phyloP scores from a whole-genome alignment of 129 eudicot species.

The Dittrichia graveolens region DNA sequence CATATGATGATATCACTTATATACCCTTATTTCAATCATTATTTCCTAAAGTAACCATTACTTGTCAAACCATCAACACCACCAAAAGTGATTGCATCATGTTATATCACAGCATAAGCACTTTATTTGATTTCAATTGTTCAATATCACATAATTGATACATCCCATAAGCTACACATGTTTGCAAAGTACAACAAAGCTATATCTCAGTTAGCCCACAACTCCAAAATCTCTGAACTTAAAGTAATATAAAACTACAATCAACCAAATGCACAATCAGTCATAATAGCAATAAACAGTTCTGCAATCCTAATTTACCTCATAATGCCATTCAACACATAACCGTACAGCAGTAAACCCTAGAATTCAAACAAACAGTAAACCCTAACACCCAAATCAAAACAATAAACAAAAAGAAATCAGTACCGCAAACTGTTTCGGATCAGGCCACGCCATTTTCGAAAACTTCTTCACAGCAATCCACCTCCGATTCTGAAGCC shows the following conservation, averaged over 20 bases:
- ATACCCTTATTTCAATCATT: neutral
- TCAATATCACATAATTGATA: constrained; percentile 1
- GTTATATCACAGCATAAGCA: neutral
- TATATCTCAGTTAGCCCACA: neutral
- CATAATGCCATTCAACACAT: constrained; percentile 20
- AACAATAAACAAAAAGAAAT: neutral
- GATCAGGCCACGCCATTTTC: constrained; percentile 98
- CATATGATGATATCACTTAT: neutral
- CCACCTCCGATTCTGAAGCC: constrained; percentile 76
- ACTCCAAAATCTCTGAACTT: constrained; percentile 21
- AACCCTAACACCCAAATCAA: constrained; percentile 29
- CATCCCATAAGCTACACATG: too few relatives aligned
- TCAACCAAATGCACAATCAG: constrained; percentile 26
- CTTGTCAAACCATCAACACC: neutral
- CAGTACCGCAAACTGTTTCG: constrained; percentile 85
- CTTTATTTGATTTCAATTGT: neutral
- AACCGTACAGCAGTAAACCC: constrained; percentile 30
- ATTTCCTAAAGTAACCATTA: constrained; percentile 4
- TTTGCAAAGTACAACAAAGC: neutral
- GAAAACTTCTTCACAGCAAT: constrained; percentile 95
- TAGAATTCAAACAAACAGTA: constrained; percentile 25
- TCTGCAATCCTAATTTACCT: neutral
- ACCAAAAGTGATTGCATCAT: neutral
- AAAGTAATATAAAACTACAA: constrained; percentile 9
- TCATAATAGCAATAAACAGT: neutral